Evolutionary conservation across 805 yeast species (phyloP), one percentile per base, ranked within the genome.

Genomic region (Suhomyces sp.): DNA sequence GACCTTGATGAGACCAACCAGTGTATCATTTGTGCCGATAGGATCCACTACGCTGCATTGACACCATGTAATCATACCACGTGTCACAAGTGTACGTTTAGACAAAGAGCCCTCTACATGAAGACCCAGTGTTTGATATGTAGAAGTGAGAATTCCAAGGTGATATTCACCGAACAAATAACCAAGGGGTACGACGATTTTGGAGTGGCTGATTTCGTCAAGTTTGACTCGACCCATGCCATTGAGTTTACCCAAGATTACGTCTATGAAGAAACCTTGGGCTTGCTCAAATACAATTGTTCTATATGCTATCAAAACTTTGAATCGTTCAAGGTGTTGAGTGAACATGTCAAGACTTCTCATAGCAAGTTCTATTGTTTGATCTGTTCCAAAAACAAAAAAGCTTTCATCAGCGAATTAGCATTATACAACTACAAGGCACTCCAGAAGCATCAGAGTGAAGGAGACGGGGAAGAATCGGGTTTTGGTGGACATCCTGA

Each of bases 401-500:
- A 79, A 48, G 84, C 84, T 2, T 91, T 93, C 55, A 74, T 87
- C 3, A 56, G 66, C 5, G 98, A 93, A 53, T 67, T 86, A 33
- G 68, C 70, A 28, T 56, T 83, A 11, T 86, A 76, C 54, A 72
- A 79, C 0, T 70, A 70, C 24, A 76, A 76, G 36, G 81, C 78
- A 47, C 67, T 91, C 28, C 78, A 76, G 40, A 70, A 61, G 28
- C 99, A 93, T 60, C 81, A 82, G 53, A 58, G 70, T 3, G 69
- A 65, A 24, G 97, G 96, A 32, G 95, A 90, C 50, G 35, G 35
- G 18, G 38, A 37, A 17, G 72, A 68, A 25, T 65, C 65, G 6
- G 96, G 96, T 0, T 90, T 90, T 58, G 68, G 60, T 8, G 98
- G 98, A 0, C 98, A 90, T 56, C 97, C 98, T 0, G 65, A 70